Conservation (phyloP, 2,329 filamentous ascomycete species). For the Talaromyces rugulosus region DNA sequence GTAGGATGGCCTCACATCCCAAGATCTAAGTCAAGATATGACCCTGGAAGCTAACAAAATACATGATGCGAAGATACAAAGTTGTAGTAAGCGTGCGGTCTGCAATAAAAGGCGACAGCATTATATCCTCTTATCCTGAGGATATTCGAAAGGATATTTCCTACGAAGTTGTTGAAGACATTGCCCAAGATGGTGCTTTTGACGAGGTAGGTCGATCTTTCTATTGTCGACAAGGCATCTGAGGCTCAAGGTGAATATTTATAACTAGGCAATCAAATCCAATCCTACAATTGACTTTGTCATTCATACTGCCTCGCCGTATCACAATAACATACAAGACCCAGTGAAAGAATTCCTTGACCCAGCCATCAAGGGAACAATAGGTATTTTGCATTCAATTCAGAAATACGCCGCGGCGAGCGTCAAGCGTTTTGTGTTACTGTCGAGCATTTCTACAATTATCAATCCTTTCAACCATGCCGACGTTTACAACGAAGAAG, state of each 20-base stretch:
- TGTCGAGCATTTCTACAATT: constrained; percentile 50
- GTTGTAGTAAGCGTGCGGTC: constrained; percentile 23
- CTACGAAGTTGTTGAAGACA: constrained; percentile 26
- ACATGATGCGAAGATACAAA: neutral
- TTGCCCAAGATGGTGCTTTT: constrained; percentile 14
- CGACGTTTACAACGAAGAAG: constrained; percentile 42
- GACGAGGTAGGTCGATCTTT: constrained; percentile 1
- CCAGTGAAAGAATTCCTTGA: constrained; percentile 24
- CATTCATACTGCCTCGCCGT: constrained; percentile 25
- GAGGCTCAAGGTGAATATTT: neutral
- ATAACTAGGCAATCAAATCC: constrained; percentile 24
- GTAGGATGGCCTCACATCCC: neutral
- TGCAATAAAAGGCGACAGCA: constrained; percentile 16
- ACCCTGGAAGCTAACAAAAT: neutral
- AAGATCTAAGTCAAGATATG: neutral
- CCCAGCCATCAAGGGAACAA: constrained; percentile 24
- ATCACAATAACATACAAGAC: constrained; percentile 17
- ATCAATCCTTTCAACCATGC: constrained; percentile 34
- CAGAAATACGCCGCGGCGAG: constrained; percentile 15
- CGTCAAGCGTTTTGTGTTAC: constrained; percentile 43
- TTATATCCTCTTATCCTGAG: constrained; percentile 18
- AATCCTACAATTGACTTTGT: constrained; percentile 25
- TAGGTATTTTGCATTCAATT: constrained; percentile 19
- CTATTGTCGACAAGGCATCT: neutral
- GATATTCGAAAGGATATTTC: constrained; percentile 15